Evolutionary conservation across 495 filamentous ascomycete genomes (phyloP).

Genomic region (Rostrohypoxylon terebratum): DNA sequence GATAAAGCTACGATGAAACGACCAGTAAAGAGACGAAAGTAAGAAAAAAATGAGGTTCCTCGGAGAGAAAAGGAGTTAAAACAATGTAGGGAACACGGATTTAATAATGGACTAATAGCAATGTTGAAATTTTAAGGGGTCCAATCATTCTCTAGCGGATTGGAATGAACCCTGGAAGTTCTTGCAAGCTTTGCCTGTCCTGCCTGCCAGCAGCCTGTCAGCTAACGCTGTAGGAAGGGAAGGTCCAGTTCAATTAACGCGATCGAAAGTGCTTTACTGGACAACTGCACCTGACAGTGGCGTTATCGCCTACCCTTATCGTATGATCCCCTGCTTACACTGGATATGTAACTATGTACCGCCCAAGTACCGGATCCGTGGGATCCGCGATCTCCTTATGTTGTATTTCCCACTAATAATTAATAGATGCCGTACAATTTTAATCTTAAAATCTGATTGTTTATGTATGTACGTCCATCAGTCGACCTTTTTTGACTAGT

Average conservation of each 20-base stretch:
- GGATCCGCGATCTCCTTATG: slow-evolving; percentile 26
- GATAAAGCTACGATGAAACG: slow-evolving; percentile 9
- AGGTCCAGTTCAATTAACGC: slow-evolving; percentile 4
- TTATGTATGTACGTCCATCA: background rate
- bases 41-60: slow-evolving; percentile 24
- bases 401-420: slow-evolving; percentile 25
- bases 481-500: background rate
- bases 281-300: slow-evolving; percentile 48
- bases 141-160: slow-evolving; percentile 32
- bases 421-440: slow-evolving; percentile 10
- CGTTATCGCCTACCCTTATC: slow-evolving; percentile 48
- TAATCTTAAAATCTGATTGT: slow-evolving; percentile 14
- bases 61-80: slow-evolving; percentile 26
- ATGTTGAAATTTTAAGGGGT: slow-evolving; percentile 33
- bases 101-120: slow-evolving; percentile 38
- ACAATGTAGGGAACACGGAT: slow-evolving; percentile 33
- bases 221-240: background rate
- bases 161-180: slow-evolving; percentile 33
- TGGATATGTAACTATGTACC: background rate
- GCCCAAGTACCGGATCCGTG: slow-evolving; percentile 13
- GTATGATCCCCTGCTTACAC: slow-evolving; percentile 47
- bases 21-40: slow-evolving; percentile 14
- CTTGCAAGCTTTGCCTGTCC: background rate
- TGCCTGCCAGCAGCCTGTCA: background rate
- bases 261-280: slow-evolving; percentile 9